Evolutionary conservation across 2,329 filamentous ascomycete genomes (phyloP).

Genomic region (Cladorrhinum sp.): DNA sequence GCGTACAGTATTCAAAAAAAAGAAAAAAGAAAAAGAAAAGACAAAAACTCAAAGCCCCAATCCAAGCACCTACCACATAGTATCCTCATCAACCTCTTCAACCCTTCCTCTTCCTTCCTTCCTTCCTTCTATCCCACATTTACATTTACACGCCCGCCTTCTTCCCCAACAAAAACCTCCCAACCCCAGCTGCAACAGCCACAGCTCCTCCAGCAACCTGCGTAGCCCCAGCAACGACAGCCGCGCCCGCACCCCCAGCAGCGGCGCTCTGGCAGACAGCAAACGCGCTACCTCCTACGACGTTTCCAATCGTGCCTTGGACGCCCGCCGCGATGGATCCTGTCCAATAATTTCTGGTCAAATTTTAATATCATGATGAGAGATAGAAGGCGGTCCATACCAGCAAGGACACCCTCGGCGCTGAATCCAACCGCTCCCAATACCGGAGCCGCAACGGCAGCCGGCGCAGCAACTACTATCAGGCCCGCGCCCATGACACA

Average conservation of each 20-base stretch:
- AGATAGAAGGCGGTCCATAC: constrained; percentile 2
- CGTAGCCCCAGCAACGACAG: constrained; percentile 12
- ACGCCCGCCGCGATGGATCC: constrained; percentile 23
- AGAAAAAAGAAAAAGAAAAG: too few species aligned
- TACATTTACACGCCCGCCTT: too few species aligned
- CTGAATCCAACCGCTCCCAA: constrained; percentile 17
- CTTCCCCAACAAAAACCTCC: too few species aligned
- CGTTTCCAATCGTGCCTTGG: constrained; percentile 20
- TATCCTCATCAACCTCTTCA: too few species aligned
- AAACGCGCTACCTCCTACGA: constrained; percentile 22
- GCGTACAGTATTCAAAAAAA: too few species aligned
- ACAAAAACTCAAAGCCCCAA: too few species aligned
- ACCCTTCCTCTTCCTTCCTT: too few species aligned
- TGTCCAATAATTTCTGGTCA: too few species aligned
- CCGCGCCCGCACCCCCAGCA: constrained; percentile 24
- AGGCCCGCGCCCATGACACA: not conserved
- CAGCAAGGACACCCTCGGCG: constrained; percentile 12
- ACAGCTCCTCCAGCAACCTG: constrained; percentile 11
- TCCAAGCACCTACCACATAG: too few species aligned
- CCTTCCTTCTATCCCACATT: too few species aligned
- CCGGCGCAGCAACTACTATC: constrained; percentile 10
- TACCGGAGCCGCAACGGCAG: constrained; percentile 8
- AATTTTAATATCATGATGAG: too few species aligned
- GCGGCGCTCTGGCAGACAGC: constrained; percentile 26
- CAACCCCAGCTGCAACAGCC: not conserved